Evolutionary conservation across 1,284 basidiomycete genomes (phyloP).

Genomic region (Microstroma glucosiphilum): DNA sequence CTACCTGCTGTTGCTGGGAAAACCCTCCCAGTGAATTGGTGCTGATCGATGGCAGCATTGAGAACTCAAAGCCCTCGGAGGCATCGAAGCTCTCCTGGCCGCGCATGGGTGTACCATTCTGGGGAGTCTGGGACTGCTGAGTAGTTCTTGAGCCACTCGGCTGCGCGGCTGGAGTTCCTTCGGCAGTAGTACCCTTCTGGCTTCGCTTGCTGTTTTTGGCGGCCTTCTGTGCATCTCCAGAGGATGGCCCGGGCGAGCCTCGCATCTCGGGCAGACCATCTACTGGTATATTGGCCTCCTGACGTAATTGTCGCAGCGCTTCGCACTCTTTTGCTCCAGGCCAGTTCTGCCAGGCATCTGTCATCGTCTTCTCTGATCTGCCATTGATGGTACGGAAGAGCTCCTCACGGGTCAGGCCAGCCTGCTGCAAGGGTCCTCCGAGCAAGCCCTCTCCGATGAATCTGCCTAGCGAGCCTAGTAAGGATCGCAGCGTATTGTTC

Average conservation of each 20-base stretch:
- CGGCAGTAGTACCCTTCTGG: too few relatives aligned
- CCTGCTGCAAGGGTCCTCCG: slow-evolving; percentile 29
- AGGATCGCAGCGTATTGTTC: slow-evolving; percentile 36
- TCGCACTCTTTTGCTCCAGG: slow-evolving; percentile 38
- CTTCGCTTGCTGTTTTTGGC: not conserved
- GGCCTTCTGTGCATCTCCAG: not conserved
- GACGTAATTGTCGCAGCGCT: slow-evolving; percentile 31
- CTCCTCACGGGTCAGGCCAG: slow-evolving; percentile 26
- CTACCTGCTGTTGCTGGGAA: too few relatives aligned
- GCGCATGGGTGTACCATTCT: too few relatives aligned
- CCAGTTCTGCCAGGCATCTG: slow-evolving; percentile 38
- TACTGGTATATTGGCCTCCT: slow-evolving; percentile 35
- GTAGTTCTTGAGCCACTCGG: too few relatives aligned
- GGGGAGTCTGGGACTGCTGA: too few relatives aligned
- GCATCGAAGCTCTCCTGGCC: too few relatives aligned
- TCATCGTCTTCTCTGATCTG: slow-evolving; percentile 36
- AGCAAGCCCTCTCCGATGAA: slow-evolving; percentile 35
- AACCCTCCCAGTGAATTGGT: too few relatives aligned
- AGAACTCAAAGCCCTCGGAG: too few relatives aligned
- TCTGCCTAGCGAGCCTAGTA: slow-evolving; percentile 28
- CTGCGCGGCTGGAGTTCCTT: too few relatives aligned
- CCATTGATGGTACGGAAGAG: slow-evolving; percentile 27
- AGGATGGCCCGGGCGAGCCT: not conserved
- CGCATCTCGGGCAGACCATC: slow-evolving; percentile 38
- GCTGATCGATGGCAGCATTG: too few relatives aligned